A percentile compares a stretch with the other conserved stretches of the same genome.
phyloP scores from a whole-genome alignment of 768 basidiomycete species.

The Flagelloscypha sp. region DNA sequence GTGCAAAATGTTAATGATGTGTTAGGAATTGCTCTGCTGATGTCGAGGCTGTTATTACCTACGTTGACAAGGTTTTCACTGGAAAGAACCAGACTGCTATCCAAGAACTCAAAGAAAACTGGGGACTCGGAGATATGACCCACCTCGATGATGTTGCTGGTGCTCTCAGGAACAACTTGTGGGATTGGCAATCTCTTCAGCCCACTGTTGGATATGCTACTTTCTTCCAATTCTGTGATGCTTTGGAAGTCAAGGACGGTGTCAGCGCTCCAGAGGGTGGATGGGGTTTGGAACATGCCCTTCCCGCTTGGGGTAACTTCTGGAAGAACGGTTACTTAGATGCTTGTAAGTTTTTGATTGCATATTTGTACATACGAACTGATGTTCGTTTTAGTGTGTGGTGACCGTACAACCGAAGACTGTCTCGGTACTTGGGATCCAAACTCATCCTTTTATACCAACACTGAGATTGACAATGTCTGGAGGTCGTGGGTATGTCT shows the following conservation, averaged over 20 bases:
- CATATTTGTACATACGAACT: background rate
- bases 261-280: slow-evolving; percentile 40
- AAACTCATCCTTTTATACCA: slow-evolving; percentile 37
- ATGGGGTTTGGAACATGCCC: slow-evolving; percentile 56
- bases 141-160: slow-evolving; percentile 64
- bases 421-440: slow-evolving; percentile 38
- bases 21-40: slow-evolving; percentile 61
- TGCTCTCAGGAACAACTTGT: slow-evolving; percentile 48
- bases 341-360: slow-evolving; percentile 11
- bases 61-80: slow-evolving; percentile 51
- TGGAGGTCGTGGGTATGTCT: slow-evolving; percentile 59
- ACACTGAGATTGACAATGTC: slow-evolving; percentile 46
- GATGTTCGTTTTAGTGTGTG: slow-evolving; percentile 19
- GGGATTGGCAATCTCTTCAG: slow-evolving; percentile 62
- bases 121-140: slow-evolving; percentile 46
- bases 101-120: slow-evolving; percentile 44
- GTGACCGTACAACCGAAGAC: too few species aligned
- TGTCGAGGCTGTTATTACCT: slow-evolving; percentile 51
- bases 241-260: slow-evolving; percentile 55
- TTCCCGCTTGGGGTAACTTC: slow-evolving; percentile 51
- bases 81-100: slow-evolving; percentile 38
- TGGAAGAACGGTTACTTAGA: slow-evolving; percentile 38
- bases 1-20: slow-evolving; percentile 6
- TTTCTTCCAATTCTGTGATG: slow-evolving; percentile 62
- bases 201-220: slow-evolving; percentile 37